These are phyloP conservation scores for Xylariaceae sp. DNA, from an alignment of 2,329 filamentous ascomycete species.

Conservation along the genomic window DNA sequence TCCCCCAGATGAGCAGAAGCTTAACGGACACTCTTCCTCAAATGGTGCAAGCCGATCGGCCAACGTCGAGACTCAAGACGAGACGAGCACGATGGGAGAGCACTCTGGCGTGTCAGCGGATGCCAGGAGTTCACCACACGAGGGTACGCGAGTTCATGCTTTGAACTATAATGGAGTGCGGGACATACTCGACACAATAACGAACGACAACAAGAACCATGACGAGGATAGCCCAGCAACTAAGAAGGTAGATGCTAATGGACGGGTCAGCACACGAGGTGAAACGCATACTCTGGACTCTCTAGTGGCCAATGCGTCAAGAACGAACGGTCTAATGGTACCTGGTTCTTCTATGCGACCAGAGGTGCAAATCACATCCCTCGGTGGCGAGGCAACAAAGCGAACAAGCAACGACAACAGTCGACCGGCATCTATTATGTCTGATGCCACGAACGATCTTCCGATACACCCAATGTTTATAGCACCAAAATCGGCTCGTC, in stretches of 20 bases:
- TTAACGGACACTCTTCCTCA: slow-evolving; percentile 18
- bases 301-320: slow-evolving; percentile 10
- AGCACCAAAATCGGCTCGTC: slow-evolving; percentile 54
- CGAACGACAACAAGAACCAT: slow-evolving; percentile 1
- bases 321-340: slow-evolving; percentile 14
- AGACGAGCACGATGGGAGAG: slow-evolving; percentile 13
- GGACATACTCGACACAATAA: slow-evolving; percentile 4
- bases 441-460: slow-evolving; percentile 43
- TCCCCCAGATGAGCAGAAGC: slow-evolving; percentile 16
- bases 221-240: neutral
- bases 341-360: slow-evolving; percentile 20
- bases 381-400: slow-evolving; percentile 16
- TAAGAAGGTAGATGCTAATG: slow-evolving; percentile 6
- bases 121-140: slow-evolving; percentile 20
- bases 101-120: slow-evolving; percentile 31
- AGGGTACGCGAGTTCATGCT: slow-evolving; percentile 16
- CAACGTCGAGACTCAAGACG: slow-evolving; percentile 10
- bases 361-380: slow-evolving; percentile 10
- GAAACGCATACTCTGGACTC: neutral
- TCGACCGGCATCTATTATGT: slow-evolving; percentile 31
- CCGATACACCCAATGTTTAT: slow-evolving; percentile 71
- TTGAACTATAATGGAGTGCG: slow-evolving; percentile 21
- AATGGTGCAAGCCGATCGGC: slow-evolving; percentile 22
- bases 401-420: slow-evolving; percentile 21
- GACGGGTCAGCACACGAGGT: slow-evolving; percentile 6